phyloP scores from a whole-genome alignment of 2,329 filamentous ascomycete genomes.

The Penicillium sp. region DNA sequence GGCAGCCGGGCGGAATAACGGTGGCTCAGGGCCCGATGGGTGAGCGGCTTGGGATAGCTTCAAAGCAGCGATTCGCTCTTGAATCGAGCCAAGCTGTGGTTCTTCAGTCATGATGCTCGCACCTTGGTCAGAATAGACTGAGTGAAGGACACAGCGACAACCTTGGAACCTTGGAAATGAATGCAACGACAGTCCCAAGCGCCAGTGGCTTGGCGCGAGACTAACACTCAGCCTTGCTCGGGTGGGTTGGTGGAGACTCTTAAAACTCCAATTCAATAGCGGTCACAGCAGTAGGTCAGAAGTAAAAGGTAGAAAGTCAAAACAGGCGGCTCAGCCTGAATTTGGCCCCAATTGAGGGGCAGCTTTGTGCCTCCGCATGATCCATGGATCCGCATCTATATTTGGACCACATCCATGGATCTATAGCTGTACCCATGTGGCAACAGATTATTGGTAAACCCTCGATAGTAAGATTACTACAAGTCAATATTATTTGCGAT shows the following conservation, averaged over 20 bases:
- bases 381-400: slow-evolving; percentile 16
- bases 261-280: background rate
- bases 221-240: background rate
- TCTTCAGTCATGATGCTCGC: slow-evolving; percentile 40
- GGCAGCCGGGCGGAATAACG: slow-evolving; percentile 25
- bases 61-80: slow-evolving; percentile 48
- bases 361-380: background rate
- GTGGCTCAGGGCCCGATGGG: slow-evolving; percentile 31
- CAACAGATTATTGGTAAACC: background rate
- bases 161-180: background rate
- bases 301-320: background rate
- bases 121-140: background rate
- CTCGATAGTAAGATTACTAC: background rate
- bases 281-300: background rate
- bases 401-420: background rate
- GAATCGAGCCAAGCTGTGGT: slow-evolving; percentile 44
- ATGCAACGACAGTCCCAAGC: slow-evolving; percentile 24
- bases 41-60: slow-evolving; percentile 45
- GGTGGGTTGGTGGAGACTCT: background rate
- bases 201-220: slow-evolving; percentile 17
- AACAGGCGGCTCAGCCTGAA: background rate
- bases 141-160: slow-evolving; percentile 12
- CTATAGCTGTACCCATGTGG: background rate
- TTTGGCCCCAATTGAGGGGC: background rate
- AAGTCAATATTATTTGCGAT: background rate